phyloP scores from a whole-genome alignment of 2,329 filamentous ascomycete species.

The Madurella fahalii region DNA sequence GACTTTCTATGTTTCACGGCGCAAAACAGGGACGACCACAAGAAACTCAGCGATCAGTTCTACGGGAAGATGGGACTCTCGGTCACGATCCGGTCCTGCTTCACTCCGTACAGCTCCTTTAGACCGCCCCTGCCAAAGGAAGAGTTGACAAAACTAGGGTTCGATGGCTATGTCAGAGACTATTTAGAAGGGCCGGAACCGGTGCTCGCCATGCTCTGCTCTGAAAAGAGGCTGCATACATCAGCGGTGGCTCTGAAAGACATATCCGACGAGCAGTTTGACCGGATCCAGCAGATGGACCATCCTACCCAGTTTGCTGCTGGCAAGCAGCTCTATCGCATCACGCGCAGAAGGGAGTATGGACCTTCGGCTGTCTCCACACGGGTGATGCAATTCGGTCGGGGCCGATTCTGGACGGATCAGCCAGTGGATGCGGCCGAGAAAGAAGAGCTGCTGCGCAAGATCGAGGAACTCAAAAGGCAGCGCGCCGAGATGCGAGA shows the following conservation, averaged over 20 bases:
- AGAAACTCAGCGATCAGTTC: constrained; percentile 63
- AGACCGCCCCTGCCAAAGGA: constrained; percentile 50
- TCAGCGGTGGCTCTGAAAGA: constrained; percentile 62
- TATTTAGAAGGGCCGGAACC: constrained; percentile 74
- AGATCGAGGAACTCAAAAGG: constrained; percentile 41
- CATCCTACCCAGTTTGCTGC: constrained; percentile 68
- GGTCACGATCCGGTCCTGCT: constrained; percentile 66
- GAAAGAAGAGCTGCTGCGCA: constrained; percentile 57
- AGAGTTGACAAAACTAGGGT: constrained; percentile 56
- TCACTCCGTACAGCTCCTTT: constrained; percentile 51
- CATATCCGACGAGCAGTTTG: constrained; percentile 63
- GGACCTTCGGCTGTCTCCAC: constrained; percentile 70
- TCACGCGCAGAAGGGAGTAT: constrained; percentile 74
- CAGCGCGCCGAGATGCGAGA: constrained; percentile 35
- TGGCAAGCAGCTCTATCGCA: constrained; percentile 57
- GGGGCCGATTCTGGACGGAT: constrained; percentile 69
- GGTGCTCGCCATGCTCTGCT: constrained; percentile 84
- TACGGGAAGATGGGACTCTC: constrained; percentile 61
- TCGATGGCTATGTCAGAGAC: constrained; percentile 78
- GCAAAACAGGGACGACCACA: constrained; percentile 72
- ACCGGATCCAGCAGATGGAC: constrained; percentile 55
- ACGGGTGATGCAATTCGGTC: constrained; percentile 55
- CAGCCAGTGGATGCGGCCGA: constrained; percentile 66
- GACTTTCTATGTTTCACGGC: constrained; percentile 68
- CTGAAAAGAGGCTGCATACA: constrained; percentile 63